These are phyloP conservation scores for Thozetella sp. DNA, from an alignment of 495 filamentous ascomycete species.

Conservation along the genomic window DNA sequence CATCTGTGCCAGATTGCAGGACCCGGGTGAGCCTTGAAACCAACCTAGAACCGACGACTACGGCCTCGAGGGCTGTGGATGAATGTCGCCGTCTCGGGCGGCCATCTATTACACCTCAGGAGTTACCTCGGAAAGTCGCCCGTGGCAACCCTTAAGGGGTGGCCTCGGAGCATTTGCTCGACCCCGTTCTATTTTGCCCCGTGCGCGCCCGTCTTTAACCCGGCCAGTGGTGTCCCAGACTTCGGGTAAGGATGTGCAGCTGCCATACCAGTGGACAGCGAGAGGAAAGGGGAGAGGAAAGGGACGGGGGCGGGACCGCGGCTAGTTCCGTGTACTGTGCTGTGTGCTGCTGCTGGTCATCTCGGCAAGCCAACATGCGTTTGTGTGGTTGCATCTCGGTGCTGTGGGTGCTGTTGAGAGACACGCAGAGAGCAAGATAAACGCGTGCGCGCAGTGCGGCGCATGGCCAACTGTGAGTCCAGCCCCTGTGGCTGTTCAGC, in stretches of 20 bases:
- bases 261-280: too few species aligned
- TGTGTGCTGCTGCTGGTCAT: not conserved
- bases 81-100: too few species aligned
- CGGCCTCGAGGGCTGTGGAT: too few species aligned
- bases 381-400: not conserved
- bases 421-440: too few species aligned
- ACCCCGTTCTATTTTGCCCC: not conserved
- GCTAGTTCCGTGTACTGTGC: too few species aligned
- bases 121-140: not conserved
- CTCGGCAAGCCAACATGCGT: not conserved
- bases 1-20: not conserved
- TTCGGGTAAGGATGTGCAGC: not conserved
- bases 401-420: too few species aligned
- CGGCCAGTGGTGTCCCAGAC: slow-evolving; percentile 1
- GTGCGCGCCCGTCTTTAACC: not conserved
- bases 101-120: not conserved
- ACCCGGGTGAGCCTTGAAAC: not conserved
- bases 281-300: too few species aligned
- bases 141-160: slow-evolving; percentile 1
- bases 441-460: too few species aligned
- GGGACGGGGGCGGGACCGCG: too few species aligned
- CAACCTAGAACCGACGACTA: too few species aligned
- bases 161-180: not conserved
- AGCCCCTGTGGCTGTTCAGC: too few species aligned
- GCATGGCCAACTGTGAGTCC: too few species aligned